Evolutionary conservation across 805 yeast species (phyloP).

Genomic region (Wickerhamomyces mucosus): DNA sequence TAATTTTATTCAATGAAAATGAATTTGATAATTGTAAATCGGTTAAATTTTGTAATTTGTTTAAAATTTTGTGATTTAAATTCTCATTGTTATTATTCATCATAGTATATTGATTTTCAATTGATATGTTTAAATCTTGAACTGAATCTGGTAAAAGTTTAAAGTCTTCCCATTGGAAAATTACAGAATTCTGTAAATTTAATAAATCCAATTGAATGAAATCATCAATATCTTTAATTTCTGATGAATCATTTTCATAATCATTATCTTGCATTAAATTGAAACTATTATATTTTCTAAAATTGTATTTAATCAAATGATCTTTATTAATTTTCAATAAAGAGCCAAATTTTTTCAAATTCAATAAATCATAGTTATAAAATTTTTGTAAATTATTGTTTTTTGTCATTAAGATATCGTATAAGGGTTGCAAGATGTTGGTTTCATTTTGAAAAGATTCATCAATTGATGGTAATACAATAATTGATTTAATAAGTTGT

Average conservation of each 20-base stretch:
- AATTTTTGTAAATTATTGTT: conserved; percentile 17
- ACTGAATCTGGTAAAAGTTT: conserved; percentile 15
- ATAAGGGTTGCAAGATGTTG: conserved; percentile 16
- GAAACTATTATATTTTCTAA: conserved; percentile 17
- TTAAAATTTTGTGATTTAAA: conserved; percentile 5
- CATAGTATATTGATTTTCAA: conserved; percentile 16
- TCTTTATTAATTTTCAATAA: conserved; percentile 15
- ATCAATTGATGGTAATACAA: conserved; percentile 19
- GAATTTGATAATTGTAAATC: conserved; percentile 15
- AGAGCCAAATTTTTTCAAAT: conserved; percentile 20
- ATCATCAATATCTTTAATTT: conserved; percentile 9
- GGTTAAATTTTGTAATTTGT: conserved; percentile 8
- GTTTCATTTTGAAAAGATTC: conserved; percentile 14
- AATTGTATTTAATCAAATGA: conserved; percentile 18
- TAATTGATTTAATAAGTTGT: conserved; percentile 16
- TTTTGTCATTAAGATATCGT: conserved; percentile 19
- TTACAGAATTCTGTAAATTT: conserved; percentile 15
- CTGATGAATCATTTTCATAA: conserved; percentile 1
- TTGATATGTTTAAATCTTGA: conserved; percentile 10
- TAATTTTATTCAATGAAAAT: conserved; percentile 13
- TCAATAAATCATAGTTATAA: conserved; percentile 18
- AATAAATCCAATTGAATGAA: conserved; percentile 13
- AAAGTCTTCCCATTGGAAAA: conserved; percentile 15
- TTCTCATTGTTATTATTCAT: conserved; percentile 6
- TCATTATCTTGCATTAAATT: conserved; percentile 5